These are phyloP conservation scores for Picocystis sp. DNA, from an alignment of 163 green algal species.

Conservation along the genomic window DNA sequence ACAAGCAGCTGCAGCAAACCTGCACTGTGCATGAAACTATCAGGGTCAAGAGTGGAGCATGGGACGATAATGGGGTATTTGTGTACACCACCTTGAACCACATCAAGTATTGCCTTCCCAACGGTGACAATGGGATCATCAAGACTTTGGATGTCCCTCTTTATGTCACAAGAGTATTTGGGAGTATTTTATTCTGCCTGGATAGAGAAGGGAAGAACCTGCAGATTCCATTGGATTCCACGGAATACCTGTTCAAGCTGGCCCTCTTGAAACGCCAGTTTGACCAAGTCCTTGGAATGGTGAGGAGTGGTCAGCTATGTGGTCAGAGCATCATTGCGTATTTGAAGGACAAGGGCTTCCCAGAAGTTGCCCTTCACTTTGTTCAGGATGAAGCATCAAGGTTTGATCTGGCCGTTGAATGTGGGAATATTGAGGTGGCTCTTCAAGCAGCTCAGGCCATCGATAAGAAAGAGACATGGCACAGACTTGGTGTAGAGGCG, in stretches of 20 bases:
- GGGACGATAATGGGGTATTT: conserved; percentile 87
- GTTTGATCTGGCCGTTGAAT: conserved; percentile 94
- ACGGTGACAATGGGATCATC: conserved; percentile 92
- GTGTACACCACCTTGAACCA: conserved; percentile 99
- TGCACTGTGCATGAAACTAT: conserved; percentile 96
- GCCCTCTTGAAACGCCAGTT: conserved; percentile 83
- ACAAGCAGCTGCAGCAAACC: conserved; percentile 71
- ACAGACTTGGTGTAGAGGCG: conserved; percentile 77
- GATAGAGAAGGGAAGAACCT: conserved; percentile 88
- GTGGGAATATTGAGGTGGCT: conserved; percentile 74
- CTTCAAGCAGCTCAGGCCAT: conserved; percentile 73
- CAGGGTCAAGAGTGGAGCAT: conserved; percentile 83
- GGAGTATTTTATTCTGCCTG: conserved; percentile 64
- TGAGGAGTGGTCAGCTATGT: conserved; percentile 67
- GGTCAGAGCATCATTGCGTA: conserved; percentile 96
- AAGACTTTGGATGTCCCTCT: conserved; percentile 90
- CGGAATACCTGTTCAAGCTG: conserved; percentile 98
- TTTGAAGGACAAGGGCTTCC: conserved; percentile 93
- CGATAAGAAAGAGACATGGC: conserved; percentile 92
- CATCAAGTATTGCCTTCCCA: conserved; percentile 99
- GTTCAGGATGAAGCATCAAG: conserved; percentile 71
- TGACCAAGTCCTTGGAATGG: conserved; percentile 81
- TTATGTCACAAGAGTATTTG: conserved; percentile 80
- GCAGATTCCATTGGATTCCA: conserved; percentile 77
- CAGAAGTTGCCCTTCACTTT: conserved; percentile 95